A percentile compares a stretch with the other conserved stretches of the same genome.
These are phyloP conservation scores for Cladosporium sp. DNA, from an alignment of 2,329 filamentous ascomycete genomes.

Conservation along the genomic window DNA sequence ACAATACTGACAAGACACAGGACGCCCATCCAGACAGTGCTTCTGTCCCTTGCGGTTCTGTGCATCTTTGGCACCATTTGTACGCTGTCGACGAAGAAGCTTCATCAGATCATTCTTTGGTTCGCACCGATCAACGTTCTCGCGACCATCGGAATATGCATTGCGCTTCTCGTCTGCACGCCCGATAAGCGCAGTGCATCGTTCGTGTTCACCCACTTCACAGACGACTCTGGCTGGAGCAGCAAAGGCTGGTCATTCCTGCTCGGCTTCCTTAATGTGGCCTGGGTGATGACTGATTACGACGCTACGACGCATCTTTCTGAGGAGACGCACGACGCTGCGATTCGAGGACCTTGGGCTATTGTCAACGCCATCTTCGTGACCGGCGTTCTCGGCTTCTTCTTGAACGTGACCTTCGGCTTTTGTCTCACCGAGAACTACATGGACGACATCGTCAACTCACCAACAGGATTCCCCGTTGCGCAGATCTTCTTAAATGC, in stretches of 20 bases:
- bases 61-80: slow-evolving; percentile 57
- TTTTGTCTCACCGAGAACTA: slow-evolving; percentile 52
- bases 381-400: slow-evolving; percentile 52
- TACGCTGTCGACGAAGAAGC: slow-evolving; percentile 56
- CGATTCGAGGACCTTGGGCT: slow-evolving; percentile 52
- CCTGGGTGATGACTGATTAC: slow-evolving; percentile 59
- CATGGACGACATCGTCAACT: slow-evolving; percentile 50
- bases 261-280: slow-evolving; percentile 58
- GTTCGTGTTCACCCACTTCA: slow-evolving; percentile 52
- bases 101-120: slow-evolving; percentile 59
- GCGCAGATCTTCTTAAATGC: slow-evolving; percentile 57
- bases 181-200: slow-evolving; percentile 49
- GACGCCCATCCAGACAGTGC: slow-evolving; percentile 54
- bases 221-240: slow-evolving; percentile 50
- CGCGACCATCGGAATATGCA: slow-evolving; percentile 57
- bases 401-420: slow-evolving; percentile 56
- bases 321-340: slow-evolving; percentile 50
- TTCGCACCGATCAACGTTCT: slow-evolving; percentile 64
- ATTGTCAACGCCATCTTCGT: slow-evolving; percentile 54
- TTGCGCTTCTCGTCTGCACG: slow-evolving; percentile 55
- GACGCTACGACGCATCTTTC: slow-evolving; percentile 47
- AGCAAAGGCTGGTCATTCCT: slow-evolving; percentile 54
- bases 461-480: slow-evolving; percentile 57
- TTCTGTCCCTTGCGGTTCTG: slow-evolving; percentile 54
- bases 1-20: slow-evolving; percentile 33